Conservation (phyloP, 768 basidiomycete species). For the Russula lepida region DNA sequence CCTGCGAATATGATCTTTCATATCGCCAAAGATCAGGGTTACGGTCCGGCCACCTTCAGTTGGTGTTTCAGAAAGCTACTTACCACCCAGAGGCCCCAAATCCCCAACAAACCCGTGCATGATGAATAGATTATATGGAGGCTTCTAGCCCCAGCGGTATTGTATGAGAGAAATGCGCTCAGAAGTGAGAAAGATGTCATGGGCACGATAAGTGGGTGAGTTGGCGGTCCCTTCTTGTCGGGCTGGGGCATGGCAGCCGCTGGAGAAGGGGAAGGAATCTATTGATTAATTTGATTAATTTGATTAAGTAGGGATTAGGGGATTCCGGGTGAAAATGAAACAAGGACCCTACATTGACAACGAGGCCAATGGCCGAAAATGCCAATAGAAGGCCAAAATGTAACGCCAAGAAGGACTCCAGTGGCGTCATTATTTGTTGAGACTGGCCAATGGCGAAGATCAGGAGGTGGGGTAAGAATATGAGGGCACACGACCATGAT, state of each 20-base stretch:
- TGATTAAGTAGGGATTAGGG: neutral
- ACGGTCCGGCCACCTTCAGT: neutral
- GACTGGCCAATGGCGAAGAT: conserved; percentile 43
- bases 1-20: conserved; percentile 53
- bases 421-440: conserved; percentile 50
- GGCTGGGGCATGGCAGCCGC: conserved; percentile 18
- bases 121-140: conserved; percentile 45
- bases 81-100: conserved; percentile 70
- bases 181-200: conserved; percentile 45
- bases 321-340: conserved; percentile 6
- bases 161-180: conserved; percentile 60
- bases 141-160: conserved; percentile 47
- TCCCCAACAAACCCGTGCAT: conserved; percentile 42
- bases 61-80: conserved; percentile 25
- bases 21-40: neutral
- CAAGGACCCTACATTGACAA: conserved; percentile 42
- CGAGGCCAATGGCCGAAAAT: conserved; percentile 44
- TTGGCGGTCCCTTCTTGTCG: conserved; percentile 22
- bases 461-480: conserved; percentile 54
- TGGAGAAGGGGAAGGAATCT: conserved; percentile 40
- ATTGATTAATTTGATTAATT: neutral
- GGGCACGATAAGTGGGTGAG: conserved; percentile 59
- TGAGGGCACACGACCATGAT: conserved; percentile 24
- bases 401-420: conserved; percentile 62
- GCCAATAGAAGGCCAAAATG: conserved; percentile 57